Conservation (phyloP, 352 stramenopile genomes). For the Globisporangium cystogenes region DNA sequence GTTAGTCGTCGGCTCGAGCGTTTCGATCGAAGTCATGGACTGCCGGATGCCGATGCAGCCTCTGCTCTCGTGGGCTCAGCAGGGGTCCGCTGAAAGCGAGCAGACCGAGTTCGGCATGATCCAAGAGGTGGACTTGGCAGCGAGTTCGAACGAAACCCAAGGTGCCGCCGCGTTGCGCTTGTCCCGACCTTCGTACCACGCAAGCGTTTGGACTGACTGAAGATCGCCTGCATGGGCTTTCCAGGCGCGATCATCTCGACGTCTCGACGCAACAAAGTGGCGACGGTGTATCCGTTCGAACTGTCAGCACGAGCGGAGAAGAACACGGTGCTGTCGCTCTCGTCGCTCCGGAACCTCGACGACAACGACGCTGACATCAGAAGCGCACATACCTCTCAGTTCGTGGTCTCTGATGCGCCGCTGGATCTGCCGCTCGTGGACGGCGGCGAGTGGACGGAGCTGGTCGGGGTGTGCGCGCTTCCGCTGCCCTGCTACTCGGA, state of each 20-base stretch:
- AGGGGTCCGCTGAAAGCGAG: conserved; percentile 3
- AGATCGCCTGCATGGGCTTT: neutral
- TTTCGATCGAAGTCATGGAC: conserved; percentile 67
- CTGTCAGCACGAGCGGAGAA: conserved; percentile 18
- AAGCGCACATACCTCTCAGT: conserved; percentile 26
- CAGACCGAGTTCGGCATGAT: conserved; percentile 29
- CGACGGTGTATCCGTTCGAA: conserved; percentile 46
- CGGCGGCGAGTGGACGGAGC: conserved; percentile 47
- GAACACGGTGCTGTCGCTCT: conserved; percentile 26
- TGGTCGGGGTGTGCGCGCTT: conserved; percentile 46
- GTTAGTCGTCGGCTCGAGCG: conserved; percentile 52
- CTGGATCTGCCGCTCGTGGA: conserved; percentile 58
- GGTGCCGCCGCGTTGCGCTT: conserved; percentile 12
- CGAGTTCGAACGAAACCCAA: conserved; percentile 19
- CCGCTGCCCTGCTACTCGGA: neutral
- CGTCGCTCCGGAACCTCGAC: conserved; percentile 31
- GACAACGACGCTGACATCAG: conserved; percentile 25
- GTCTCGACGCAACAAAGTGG: conserved; percentile 24
- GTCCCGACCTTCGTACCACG: neutral
- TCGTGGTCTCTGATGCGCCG: conserved; percentile 46
- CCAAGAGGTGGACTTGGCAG: conserved; percentile 38
- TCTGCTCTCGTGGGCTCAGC: conserved; percentile 57
- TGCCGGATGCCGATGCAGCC: conserved; percentile 53
- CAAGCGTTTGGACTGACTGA: neutral
- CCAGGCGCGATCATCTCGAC: conserved; percentile 43